Evolutionary conservation across 75 land plant species (phyloP), one percentile per base, ranked within the genome.

Genomic region (Selaginella moellendorffii): DNA sequence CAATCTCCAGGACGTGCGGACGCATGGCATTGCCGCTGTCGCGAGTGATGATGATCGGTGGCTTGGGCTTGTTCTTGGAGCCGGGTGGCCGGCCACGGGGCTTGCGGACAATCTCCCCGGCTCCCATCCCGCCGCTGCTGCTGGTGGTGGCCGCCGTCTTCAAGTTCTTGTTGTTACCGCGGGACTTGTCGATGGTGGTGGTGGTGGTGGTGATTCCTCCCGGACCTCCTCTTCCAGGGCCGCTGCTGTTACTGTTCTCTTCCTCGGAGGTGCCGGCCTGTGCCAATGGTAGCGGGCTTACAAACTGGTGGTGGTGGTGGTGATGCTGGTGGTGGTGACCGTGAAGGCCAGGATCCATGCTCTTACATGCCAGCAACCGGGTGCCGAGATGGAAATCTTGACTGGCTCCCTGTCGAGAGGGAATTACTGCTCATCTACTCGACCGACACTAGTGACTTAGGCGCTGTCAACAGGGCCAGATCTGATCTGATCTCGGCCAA

Each of bases 41-140:
- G 9, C 87, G 78, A 20, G 91, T 87, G 66, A 87, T 87, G 74
- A 83, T 83, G 62, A 87, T 82, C 25, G 92, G 92, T 1, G 92
- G 92, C 68, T 84, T 87, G 0, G 92, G 92, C 69, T 84, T 87
- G 82, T 87, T 87, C 78, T 87, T 87, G 51, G 92, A 87, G 26
- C 92, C 92, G 0, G 87, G 81, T 0, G 92, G 92, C 0, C 92
- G 60, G 0, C 92, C 92, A 17, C 92, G 58, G 1, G 92, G 92
- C 66, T 71, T 71, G 0, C 74, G 74, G 18, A 56, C 59, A 2
- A 56, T 56, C 59, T 56, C 71, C 29, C 20, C 61, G 53, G 26
- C 26, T 66, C 28, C 74, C 70, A 52, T 52, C n/a, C n/a, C n/a
- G n/a, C n/a, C n/a, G n/a, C n/a, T n/a, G n/a, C n/a, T n/a, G 79